These are phyloP conservation scores for barley (Hordeum vulgare) DNA, from an alignment of 176 grass and related monocot genomes.

Conservation along the genomic window MorexV3_pseudomolecules_assembly NC_058521.1:8915688-8916187, in stretches of 20 bases:
- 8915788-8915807: neutral
- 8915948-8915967: no score
- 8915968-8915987: no score
- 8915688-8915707: conserved; percentile 91
- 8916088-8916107: neutral
- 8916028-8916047: no score
- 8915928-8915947: no score
- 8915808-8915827: neutral
- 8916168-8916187: neutral
- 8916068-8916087: neutral
- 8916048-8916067: no score
- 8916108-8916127: neutral
- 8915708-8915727: conserved; percentile 57
- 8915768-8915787: neutral
- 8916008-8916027: no score
- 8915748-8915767: neutral
- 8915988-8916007: no score
- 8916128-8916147: neutral
- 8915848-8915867: no score
- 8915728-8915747: neutral
- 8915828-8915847: no score
- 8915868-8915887: no score
- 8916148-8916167: neutral
- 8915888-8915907: no score
- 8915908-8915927: no score